phyloP scores from a whole-genome alignment of 805 yeast species.

The Debaryomyces tyrocola region DNA sequence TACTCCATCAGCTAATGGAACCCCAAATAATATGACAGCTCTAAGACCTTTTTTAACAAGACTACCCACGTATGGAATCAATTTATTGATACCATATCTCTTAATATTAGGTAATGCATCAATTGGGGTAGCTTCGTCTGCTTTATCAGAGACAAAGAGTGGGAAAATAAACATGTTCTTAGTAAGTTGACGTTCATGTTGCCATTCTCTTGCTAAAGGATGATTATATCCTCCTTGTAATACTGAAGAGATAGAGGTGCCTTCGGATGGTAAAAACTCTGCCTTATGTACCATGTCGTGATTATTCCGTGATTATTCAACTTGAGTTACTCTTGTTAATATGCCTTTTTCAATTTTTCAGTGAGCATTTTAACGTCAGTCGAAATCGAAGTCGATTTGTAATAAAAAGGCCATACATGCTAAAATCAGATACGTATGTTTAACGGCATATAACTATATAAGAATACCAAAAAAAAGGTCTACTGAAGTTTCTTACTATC shows the following conservation, averaged over 20 bases:
- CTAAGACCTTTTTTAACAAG: constrained; percentile 79
- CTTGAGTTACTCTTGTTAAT: too few relatives aligned
- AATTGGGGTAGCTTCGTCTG: constrained; percentile 75
- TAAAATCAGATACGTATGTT: too few relatives aligned
- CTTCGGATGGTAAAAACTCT: constrained; percentile 58
- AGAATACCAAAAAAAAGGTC: not conserved
- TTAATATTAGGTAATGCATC: constrained; percentile 85
- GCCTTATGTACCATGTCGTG: constrained; percentile 63
- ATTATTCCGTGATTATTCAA: not conserved
- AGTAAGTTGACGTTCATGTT: constrained; percentile 74
- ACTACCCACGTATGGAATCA: constrained; percentile 66
- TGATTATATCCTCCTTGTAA: constrained; percentile 95
- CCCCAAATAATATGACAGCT: constrained; percentile 91
- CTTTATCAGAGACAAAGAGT: constrained; percentile 75
- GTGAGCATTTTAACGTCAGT: too few relatives aligned
- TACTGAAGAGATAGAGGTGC: constrained; percentile 68
- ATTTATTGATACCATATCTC: constrained; percentile 79
- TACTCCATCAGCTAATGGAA: constrained; percentile 69
- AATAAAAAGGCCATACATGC: too few relatives aligned
- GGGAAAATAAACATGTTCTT: constrained; percentile 94
- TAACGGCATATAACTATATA: not conserved
- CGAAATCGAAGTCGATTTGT: too few relatives aligned
- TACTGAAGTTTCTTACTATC: not conserved
- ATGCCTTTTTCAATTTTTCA: too few relatives aligned
- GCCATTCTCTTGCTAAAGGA: constrained; percentile 89